phyloP scores from a whole-genome alignment of 2,329 filamentous ascomycete genomes.

The Cladobotryum mycophilum region DNA sequence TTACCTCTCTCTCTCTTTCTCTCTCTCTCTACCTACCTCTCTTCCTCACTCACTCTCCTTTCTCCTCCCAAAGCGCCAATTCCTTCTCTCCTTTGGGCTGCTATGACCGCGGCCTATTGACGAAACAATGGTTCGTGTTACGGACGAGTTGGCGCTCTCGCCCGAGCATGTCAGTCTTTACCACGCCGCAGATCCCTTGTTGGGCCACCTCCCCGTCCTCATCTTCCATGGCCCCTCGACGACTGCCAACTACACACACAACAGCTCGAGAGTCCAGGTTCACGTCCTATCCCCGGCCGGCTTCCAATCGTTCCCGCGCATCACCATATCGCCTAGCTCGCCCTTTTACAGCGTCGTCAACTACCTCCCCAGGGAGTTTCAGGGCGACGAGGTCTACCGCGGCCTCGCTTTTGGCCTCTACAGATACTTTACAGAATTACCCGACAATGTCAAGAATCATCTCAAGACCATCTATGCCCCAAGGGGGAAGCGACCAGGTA shows the following conservation, averaged over 20 bases:
- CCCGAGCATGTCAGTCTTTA: conserved; percentile 80
- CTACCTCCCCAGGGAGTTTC: conserved; percentile 84
- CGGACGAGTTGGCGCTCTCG: conserved; percentile 70
- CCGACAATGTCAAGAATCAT: conserved; percentile 65
- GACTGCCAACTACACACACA: conserved; percentile 77
- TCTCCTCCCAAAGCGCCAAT: neutral
- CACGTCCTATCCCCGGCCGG: conserved; percentile 89
- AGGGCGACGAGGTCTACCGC: conserved; percentile 89
- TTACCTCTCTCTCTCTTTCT: neutral
- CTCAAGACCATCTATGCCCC: conserved; percentile 56
- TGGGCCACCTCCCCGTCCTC: conserved; percentile 74
- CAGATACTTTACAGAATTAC: conserved; percentile 90
- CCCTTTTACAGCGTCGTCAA: conserved; percentile 86
- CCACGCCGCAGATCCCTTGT: conserved; percentile 77
- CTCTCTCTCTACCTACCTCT: neutral
- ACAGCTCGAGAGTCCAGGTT: conserved; percentile 88
- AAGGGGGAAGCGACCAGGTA: conserved; percentile 53
- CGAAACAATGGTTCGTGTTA: conserved; percentile 73
- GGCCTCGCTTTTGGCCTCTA: conserved; percentile 86
- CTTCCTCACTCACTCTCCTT: neutral
- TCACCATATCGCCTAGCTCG: conserved; percentile 90
- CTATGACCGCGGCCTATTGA: conserved; percentile 21
- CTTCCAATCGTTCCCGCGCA: conserved; percentile 80
- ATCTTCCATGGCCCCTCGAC: conserved; percentile 91
- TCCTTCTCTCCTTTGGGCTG: neutral